Percentiles rank a stretch among this genome's conserved stretches.
Evolutionary conservation across 2,329 filamentous ascomycete species (phyloP).

Genomic region (Xylariomycetidae sp.): DNA sequence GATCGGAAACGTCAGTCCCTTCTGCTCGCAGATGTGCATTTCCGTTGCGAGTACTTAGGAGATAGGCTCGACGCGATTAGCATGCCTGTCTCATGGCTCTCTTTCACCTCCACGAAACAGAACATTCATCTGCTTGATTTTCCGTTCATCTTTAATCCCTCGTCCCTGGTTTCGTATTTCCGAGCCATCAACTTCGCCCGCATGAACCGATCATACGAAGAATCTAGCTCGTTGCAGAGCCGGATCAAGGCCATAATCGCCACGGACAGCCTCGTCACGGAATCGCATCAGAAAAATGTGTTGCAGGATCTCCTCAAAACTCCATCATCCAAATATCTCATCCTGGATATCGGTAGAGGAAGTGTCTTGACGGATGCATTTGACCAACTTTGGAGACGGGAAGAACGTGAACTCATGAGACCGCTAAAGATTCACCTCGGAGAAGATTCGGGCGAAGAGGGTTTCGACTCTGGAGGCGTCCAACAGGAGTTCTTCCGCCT

Average conservation of each 20-base stretch:
- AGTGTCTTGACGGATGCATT: constrained; percentile 70
- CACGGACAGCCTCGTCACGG: constrained; percentile 50
- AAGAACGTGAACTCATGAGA: constrained; percentile 74
- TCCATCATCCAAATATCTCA: constrained; percentile 65
- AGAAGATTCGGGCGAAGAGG: constrained; percentile 77
- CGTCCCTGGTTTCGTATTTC: constrained; percentile 76
- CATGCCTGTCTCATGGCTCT: constrained; percentile 68
- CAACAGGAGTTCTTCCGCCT: constrained; percentile 95
- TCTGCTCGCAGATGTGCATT: constrained; percentile 63
- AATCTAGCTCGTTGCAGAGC: constrained; percentile 54
- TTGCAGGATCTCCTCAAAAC: constrained; percentile 60
- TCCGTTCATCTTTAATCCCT: constrained; percentile 71
- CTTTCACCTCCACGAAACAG: constrained; percentile 56
- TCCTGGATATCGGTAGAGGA: constrained; percentile 64
- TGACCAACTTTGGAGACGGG: constrained; percentile 83
- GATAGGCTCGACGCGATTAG: constrained; percentile 71
- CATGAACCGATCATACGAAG: constrained; percentile 78
- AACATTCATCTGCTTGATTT: constrained; percentile 73
- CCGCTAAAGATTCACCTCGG: constrained; percentile 87
- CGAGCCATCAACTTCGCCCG: constrained; percentile 80
- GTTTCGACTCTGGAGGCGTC: constrained; percentile 89
- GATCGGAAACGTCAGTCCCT: constrained; percentile 60
- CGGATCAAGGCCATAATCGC: constrained; percentile 53
- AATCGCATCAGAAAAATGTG: constrained; percentile 54
- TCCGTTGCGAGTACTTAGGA: constrained; percentile 70